phyloP scores from a whole-genome alignment of 1,284 basidiomycete species.

The Cerrena zonata region DNA sequence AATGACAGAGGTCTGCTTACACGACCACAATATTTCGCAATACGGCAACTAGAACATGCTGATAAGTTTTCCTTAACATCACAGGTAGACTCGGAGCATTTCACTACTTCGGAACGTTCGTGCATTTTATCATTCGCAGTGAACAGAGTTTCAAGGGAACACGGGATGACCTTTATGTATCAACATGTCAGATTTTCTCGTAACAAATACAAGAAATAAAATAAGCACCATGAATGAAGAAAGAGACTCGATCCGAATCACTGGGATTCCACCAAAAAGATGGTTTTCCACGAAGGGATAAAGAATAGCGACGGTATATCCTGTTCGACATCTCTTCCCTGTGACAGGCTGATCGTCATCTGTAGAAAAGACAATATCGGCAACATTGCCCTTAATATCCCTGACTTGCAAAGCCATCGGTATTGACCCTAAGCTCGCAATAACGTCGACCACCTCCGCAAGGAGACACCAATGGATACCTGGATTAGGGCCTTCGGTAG shows the following conservation, averaged over 20 bases:
- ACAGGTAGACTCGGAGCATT: neutral
- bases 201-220: neutral
- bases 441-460: neutral
- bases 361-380: neutral
- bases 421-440: neutral
- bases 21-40: neutral
- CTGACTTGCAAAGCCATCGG: neutral
- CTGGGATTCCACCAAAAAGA: neutral
- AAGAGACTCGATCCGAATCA: neutral
- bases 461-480: neutral
- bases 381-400: neutral
- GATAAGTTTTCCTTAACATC: neutral
- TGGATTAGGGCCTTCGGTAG: neutral
- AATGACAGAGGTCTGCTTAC: neutral
- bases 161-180: neutral
- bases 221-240: neutral
- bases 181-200: neutral
- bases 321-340: neutral
- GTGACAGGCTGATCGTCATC: neutral
- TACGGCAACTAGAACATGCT: neutral
- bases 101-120: neutral
- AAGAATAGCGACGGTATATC: neutral
- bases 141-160: neutral
- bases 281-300: neutral
- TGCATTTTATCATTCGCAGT: neutral